These are phyloP conservation scores for Tricharina praecox DNA, from an alignment of 495 filamentous ascomycete genomes.

Conservation along the genomic window DNA sequence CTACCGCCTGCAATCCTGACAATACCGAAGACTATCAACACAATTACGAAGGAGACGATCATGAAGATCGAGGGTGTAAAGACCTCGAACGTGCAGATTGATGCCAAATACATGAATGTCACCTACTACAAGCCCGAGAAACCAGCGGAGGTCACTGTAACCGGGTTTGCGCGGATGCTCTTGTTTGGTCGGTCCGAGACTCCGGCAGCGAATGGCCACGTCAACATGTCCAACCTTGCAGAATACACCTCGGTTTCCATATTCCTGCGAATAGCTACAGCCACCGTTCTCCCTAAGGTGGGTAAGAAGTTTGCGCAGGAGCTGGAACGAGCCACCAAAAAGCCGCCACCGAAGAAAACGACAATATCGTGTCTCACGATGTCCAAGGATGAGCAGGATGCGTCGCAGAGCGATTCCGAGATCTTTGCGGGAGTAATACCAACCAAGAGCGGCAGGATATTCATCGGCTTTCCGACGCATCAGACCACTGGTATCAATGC, in stretches of 20 bases:
- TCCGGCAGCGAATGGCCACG: slow-evolving; percentile 6
- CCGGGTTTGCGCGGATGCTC: slow-evolving; percentile 9
- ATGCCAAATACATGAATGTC: slow-evolving; percentile 78
- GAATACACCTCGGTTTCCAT: slow-evolving; percentile 45
- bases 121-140: slow-evolving; percentile 23
- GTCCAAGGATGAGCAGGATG: slow-evolving; percentile 65
- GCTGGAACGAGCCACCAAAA: slow-evolving; percentile 92
- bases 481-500: slow-evolving; percentile 89
- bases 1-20: slow-evolving; percentile 52
- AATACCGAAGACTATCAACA: slow-evolving; percentile 68
- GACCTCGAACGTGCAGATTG: slow-evolving; percentile 69
- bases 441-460: slow-evolving; percentile 70
- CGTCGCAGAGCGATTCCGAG: slow-evolving; percentile 50
- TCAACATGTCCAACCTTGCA: slow-evolving; percentile 9
- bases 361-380: slow-evolving; percentile 75
- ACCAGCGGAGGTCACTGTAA: slow-evolving; percentile 13
- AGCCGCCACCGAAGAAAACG: slow-evolving; percentile 75
- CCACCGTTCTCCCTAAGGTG: slow-evolving; percentile 57
- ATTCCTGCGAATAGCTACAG: slow-evolving; percentile 75
- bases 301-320: slow-evolving; percentile 53
- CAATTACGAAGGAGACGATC: slow-evolving; percentile 59
- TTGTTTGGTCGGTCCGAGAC: slow-evolving; percentile 15
- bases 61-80: slow-evolving; percentile 66
- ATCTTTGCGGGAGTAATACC: slow-evolving; percentile 85
- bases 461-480: slow-evolving; percentile 93